Evolutionary conservation across 2,329 filamentous ascomycete species (phyloP).

Genomic region (Corinectria fuckeliana): DNA sequence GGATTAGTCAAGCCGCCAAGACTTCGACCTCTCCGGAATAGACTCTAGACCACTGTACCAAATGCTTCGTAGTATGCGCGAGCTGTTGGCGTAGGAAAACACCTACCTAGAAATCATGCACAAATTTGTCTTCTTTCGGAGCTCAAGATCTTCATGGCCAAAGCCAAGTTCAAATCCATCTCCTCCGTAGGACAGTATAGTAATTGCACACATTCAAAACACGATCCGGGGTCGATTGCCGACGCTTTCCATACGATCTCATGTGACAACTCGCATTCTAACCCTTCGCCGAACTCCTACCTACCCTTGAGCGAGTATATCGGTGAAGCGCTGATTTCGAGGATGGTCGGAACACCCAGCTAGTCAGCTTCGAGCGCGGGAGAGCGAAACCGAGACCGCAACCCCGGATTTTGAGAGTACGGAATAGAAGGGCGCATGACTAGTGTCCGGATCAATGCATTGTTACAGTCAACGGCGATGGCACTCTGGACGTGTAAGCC

Average conservation of each 20-base stretch:
- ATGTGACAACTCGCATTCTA: slow-evolving; percentile 5
- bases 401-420: neutral
- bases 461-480: neutral
- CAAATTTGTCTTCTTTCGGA: too few species aligned
- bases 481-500: neutral
- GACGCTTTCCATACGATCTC: neutral
- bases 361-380: neutral
- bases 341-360: neutral
- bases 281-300: neutral
- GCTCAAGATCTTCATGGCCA: neutral
- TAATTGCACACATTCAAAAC: neutral
- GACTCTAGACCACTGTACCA: too few species aligned
- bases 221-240: neutral
- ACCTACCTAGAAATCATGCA: too few species aligned
- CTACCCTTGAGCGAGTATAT: slow-evolving; percentile 1
- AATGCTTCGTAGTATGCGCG: neutral
- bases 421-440: slow-evolving; percentile 8
- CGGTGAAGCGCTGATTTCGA: slow-evolving; percentile 5
- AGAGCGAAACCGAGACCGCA: neutral
- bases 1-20: neutral
- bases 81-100: neutral
- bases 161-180: neutral
- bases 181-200: neutral
- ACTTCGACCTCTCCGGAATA: neutral
- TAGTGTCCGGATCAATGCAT: neutral